Percentiles rank a stretch among this genome's conserved stretches.
Conservation (phyloP, 441 rosid genomes). For the Cnidoscolus chayamansa region DNA sequence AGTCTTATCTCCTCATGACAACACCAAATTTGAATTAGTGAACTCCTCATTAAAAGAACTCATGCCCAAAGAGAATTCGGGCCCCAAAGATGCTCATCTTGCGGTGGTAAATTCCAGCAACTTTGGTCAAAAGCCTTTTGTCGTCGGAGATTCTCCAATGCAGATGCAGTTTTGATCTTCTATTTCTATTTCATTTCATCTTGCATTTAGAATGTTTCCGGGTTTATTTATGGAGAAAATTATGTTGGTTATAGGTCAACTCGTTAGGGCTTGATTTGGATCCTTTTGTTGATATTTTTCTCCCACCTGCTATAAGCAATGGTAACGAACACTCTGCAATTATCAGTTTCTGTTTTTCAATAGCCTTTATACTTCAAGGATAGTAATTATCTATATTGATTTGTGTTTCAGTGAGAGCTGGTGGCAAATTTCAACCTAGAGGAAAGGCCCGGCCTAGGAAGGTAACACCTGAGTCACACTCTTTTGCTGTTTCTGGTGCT, state of each 20-base stretch:
- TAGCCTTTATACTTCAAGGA: background rate
- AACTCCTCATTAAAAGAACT: conserved; percentile 8
- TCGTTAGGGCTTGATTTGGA: conserved; percentile 26
- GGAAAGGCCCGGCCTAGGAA: conserved; percentile 16
- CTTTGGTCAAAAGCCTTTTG: background rate
- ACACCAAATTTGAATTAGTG: conserved; percentile 7
- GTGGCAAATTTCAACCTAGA: conserved; percentile 27
- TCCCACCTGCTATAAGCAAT: conserved; percentile 6
- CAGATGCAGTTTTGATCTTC: background rate
- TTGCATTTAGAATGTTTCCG: background rate
- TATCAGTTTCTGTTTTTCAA: background rate
- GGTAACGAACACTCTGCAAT: conserved; percentile 7
- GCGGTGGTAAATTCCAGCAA: background rate
- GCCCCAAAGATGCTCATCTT: conserved; percentile 4
- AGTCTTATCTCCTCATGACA: background rate
- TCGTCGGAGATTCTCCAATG: background rate
- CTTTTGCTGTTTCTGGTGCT: background rate
- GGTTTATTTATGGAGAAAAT: conserved; percentile 4
- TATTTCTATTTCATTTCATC: too few species aligned
- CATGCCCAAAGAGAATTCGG: conserved; percentile 2
- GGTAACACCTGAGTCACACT: conserved; percentile 13
- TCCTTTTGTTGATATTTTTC: conserved; percentile 17
- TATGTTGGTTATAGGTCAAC: conserved; percentile 16
- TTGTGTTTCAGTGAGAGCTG: conserved; percentile 20
- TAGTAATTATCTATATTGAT: background rate